Evolutionary conservation across 2,329 filamentous ascomycete species (phyloP), one percentile per base, ranked within the genome.

Genomic region (Chrysoporthe puriensis): DNA sequence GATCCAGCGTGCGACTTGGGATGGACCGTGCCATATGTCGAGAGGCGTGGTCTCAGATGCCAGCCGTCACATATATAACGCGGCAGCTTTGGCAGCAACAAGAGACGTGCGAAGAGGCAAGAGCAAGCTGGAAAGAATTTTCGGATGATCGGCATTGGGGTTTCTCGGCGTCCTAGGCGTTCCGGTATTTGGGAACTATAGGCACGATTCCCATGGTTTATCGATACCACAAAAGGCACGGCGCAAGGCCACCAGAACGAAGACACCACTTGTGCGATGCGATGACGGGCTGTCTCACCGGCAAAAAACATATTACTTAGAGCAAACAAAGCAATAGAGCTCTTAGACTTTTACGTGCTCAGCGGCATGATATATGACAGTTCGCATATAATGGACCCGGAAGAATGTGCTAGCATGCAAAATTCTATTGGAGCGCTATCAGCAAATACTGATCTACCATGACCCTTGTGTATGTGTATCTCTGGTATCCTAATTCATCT

Each of bases 401-500:
- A 40, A 6, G 36, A 9, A 40, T 40, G 36, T 26, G 54, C 9
- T 34, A 8, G 56, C 18, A 40, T 14, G 32, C 34, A 50, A 50
- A 40, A 36, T 50, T 9, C 26, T 42, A 32, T 14, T 60, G n/a
- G 36, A 40, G 14, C 34, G 46, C 60, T 50, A 62, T 40, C 48
- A 42, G 46, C 14, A 62, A 52, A n/a, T 34, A 52, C 46, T 40
- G n/a, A n/a, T 14, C 3, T 46, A 34, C n/a, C n/a, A 54, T 54
- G 21, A 52, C n/a, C n/a, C n/a, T 2, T 36, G 7, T 36, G 14
- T 50, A 46, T 62, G 26, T 62, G 44, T 40, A 62, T 62, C 60
- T 52, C 9, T 62, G 60, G 60, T 62, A 62, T 62, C 60, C 60
- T 44, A 44, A 21, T 50, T 62, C 44, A 48, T 62, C 59, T 11